phyloP scores from a whole-genome alignment of 768 basidiomycete species.

The Macrolepiota albuminosa region DNA sequence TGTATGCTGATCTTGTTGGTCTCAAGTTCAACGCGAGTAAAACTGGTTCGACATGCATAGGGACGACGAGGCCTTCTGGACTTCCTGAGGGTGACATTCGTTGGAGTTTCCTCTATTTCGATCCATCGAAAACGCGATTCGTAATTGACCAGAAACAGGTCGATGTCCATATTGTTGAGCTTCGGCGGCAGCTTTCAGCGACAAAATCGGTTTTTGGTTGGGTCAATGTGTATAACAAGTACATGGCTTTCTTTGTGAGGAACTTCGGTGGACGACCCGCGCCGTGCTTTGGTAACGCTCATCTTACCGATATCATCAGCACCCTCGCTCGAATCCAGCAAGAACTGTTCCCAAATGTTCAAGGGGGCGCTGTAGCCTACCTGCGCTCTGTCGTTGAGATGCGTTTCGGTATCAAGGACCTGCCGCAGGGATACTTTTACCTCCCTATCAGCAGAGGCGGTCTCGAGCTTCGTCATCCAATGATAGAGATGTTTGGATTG shows the following conservation, averaged over 20 bases:
- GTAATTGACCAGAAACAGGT: slow-evolving; percentile 25
- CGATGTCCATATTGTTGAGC: slow-evolving; percentile 25
- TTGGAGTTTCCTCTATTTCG: slow-evolving; percentile 19
- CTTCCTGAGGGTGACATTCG: slow-evolving; percentile 18
- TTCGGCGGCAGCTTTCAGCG: slow-evolving; percentile 25
- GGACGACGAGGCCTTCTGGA: slow-evolving; percentile 10
- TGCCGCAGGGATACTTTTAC: slow-evolving; percentile 2
- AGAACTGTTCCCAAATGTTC: slow-evolving; percentile 19
- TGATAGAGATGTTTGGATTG: slow-evolving; percentile 32
- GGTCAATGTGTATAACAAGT: slow-evolving; percentile 29
- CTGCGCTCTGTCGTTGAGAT: slow-evolving; percentile 21
- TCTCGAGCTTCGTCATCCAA: slow-evolving; percentile 27
- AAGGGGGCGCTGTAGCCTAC: slow-evolving; percentile 18
- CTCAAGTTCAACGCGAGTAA: slow-evolving; percentile 37
- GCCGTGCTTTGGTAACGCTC: slow-evolving; percentile 16
- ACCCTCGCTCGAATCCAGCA: slow-evolving; percentile 24
- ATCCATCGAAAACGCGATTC: slow-evolving; percentile 1
- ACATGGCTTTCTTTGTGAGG: slow-evolving; percentile 25
- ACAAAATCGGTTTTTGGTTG: slow-evolving; percentile 29
- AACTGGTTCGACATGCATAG: slow-evolving; percentile 36
- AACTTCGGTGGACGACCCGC: slow-evolving; percentile 28
- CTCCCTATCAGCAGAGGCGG: slow-evolving; percentile 10
- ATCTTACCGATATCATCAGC: slow-evolving; percentile 19
- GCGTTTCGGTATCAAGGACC: background rate
- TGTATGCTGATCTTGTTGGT: slow-evolving; percentile 35